These are phyloP conservation scores for Mucuna pruriens DNA, from an alignment of 306 rosid genomes.

Conservation along the genomic window DNA sequence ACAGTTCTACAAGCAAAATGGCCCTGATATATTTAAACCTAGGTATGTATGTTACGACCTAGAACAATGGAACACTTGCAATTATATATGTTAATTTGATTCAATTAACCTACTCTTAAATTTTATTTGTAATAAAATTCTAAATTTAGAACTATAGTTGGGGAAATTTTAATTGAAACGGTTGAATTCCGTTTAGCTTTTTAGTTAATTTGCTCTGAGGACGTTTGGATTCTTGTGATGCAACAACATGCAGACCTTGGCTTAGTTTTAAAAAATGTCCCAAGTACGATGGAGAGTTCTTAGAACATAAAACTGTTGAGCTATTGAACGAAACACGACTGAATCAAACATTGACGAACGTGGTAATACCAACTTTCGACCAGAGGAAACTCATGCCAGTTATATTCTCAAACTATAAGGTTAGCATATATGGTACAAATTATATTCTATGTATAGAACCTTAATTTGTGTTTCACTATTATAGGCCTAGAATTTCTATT, in stretches of 20 bases:
- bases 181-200: too few species aligned
- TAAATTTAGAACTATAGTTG: too few species aligned
- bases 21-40: background rate
- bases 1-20: background rate
- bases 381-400: conserved; percentile 12
- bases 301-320: background rate
- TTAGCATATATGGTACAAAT: background rate
- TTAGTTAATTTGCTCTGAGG: too few species aligned
- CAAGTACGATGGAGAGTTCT: background rate
- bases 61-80: background rate
- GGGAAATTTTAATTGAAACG: background rate
- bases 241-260: background rate
- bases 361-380: conserved; percentile 33
- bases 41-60: conserved; percentile 5
- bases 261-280: background rate
- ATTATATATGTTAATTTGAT: background rate
- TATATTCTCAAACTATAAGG: conserved; percentile 34
- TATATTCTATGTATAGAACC: too few species aligned
- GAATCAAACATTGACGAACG: conserved; percentile 5
- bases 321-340: conserved; percentile 1
- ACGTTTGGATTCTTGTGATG: background rate
- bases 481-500: too few species aligned
- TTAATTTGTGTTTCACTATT: too few species aligned
- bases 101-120: background rate
- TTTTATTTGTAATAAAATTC: too few species aligned